A percentile compares a stretch with the other conserved stretches of the same genome.
Conservation (phyloP, 108 stramenopile species). For the Seminavis robusta region DNA sequence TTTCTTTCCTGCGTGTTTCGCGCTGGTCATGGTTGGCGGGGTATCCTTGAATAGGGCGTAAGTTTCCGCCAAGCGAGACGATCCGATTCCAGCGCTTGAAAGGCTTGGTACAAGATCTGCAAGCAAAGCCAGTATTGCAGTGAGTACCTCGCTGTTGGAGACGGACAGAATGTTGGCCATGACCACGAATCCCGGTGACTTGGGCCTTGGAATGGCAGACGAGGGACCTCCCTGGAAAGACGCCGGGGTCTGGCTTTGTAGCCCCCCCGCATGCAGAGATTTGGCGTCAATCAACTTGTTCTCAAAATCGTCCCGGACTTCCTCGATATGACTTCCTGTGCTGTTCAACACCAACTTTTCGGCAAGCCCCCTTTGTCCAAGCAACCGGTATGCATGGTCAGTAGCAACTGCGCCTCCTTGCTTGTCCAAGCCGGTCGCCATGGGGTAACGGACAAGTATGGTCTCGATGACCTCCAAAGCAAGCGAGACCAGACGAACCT, state of each 20-base stretch:
- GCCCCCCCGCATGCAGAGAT: neutral
- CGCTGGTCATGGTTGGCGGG: constrained; percentile 10
- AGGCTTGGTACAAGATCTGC: neutral
- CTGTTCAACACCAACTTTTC: constrained; percentile 1
- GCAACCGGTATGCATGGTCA: constrained; percentile 16
- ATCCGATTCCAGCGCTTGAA: too few species aligned
- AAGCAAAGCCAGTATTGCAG: neutral
- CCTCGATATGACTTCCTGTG: constrained; percentile 1
- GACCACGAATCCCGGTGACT: constrained; percentile 38
- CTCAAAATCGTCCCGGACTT: constrained; percentile 11
- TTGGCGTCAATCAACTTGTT: neutral
- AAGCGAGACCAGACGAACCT: constrained; percentile 51
- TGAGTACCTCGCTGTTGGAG: neutral
- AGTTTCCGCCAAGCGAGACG: neutral
- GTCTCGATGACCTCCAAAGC: constrained; percentile 71
- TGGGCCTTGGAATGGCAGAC: constrained; percentile 26
- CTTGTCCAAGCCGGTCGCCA: constrained; percentile 18
- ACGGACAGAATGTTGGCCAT: constrained; percentile 21
- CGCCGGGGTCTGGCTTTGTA: neutral
- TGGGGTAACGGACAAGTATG: constrained; percentile 58
- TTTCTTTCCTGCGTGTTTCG: constrained; percentile 12
- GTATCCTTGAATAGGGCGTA: neutral
- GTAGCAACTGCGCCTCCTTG: constrained; percentile 1
- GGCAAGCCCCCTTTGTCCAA: constrained; percentile 18
- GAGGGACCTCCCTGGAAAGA: neutral